Base-by-base conservation (phyloP, 228 moss, liverwort and hornwort genomes). In the Sphagnum magellanicum region DNA sequence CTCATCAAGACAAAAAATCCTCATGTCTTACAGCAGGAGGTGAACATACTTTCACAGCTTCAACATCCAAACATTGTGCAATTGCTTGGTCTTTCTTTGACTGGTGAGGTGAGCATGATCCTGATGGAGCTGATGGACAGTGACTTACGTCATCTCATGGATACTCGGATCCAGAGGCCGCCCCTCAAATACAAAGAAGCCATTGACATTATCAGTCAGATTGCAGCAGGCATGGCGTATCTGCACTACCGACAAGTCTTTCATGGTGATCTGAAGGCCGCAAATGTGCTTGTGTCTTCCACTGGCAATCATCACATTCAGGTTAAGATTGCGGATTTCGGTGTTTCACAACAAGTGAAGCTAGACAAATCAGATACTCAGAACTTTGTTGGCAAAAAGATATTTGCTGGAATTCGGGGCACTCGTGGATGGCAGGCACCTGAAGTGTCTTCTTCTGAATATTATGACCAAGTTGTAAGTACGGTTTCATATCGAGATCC, bases 391-490 rank as follows among this genome's bases (percentile, higher is more conserved):
- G 58, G 10, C 10, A 58, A 58, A 14, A 58, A 58, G 14, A 10
- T 10, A 9, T 58, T 58, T 14, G 10, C 10, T 9, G 58, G 58
- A 9, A 58, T 58, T 58, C 82, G 79, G 5, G 82, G 77, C 4
- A 77, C 82, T 0, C 77, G 86, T 51, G 77, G 86, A 49, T 86
- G 86, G 86, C 79, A 82, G 12, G 86, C 86, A 0, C 86, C 86
- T 0, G 86, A 86, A 64, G 86, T 86, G 8, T 86, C 82, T 32
- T 32, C 32, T 32, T 32, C 32, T 32, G 32, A 32, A 32, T 32
- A 1, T 32, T 32, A 32, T 32, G 32, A 32, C 32, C 32, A 32
- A 32, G 3, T 1, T 58, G 57, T 58, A 8, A 1, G 57, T 58
- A 4, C 58, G 0, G 3, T 2, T 9, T 0, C 4, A 14, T 58